Percentiles rank a stretch among this genome's conserved stretches.
These are phyloP conservation scores for Cyclanthera cordifolia DNA, from an alignment of 306 rosid genomes.

Conservation along the genomic window DNA sequence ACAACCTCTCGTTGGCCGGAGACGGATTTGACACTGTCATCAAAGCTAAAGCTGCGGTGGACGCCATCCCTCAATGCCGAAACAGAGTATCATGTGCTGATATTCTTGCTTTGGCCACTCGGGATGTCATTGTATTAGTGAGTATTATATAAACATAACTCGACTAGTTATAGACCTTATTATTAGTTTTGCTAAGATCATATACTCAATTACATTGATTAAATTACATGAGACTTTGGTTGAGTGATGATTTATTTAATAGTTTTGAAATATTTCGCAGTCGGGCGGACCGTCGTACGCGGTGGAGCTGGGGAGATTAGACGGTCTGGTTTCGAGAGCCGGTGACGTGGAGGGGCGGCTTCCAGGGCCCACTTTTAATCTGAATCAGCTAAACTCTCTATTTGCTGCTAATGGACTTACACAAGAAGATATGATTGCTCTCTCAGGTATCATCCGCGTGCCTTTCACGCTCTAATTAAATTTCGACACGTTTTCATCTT, in stretches of 20 bases:
- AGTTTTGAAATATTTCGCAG: constrained; percentile 15
- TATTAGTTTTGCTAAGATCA: no score
- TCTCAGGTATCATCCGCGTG: constrained; percentile 34
- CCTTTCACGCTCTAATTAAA: not conserved
- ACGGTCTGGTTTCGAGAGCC: constrained; percentile 42
- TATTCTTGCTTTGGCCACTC: constrained; percentile 54
- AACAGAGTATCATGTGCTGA: constrained; percentile 69
- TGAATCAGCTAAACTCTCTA: constrained; percentile 44
- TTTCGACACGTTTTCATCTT: not conserved
- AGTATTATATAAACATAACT: no score
- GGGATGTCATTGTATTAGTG: constrained; percentile 47
- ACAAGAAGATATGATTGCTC: constrained; percentile 58
- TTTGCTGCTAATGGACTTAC: constrained; percentile 45
- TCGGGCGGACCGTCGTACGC: constrained; percentile 57
- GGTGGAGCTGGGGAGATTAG: constrained; percentile 59
- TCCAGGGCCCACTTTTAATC: constrained; percentile 39
- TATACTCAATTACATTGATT: no score
- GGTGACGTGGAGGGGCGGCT: constrained; percentile 41
- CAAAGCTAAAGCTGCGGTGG: constrained; percentile 54
- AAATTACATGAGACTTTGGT: no score
- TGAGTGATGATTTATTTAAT: no score
- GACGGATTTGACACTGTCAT: constrained; percentile 65
- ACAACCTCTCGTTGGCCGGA: constrained; percentile 58
- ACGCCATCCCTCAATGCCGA: constrained; percentile 39
- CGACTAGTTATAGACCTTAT: no score